Percentiles rank a stretch among this genome's conserved stretches.
These are phyloP conservation scores for Coemansia sp. DNA, from an alignment of 192 early-diverging fungal species.

Conservation along the genomic window DNA sequence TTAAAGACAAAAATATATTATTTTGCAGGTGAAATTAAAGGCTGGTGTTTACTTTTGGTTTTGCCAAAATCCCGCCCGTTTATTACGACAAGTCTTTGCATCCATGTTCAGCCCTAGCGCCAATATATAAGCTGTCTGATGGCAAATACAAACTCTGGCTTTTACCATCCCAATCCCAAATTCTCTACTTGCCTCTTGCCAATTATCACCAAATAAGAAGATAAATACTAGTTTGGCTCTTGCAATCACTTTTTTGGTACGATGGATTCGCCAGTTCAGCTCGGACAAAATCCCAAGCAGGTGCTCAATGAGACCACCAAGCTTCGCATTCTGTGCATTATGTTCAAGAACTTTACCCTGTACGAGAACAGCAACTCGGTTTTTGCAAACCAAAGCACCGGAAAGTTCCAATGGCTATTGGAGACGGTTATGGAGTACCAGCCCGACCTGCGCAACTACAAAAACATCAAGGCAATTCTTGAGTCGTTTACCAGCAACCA, in stretches of 20 bases:
- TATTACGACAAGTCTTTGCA: not conserved
- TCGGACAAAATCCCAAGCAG: not conserved
- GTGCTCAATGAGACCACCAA: slow-evolving; percentile 14
- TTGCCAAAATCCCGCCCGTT: not conserved
- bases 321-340: slow-evolving; percentile 29
- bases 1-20: not conserved
- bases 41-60: not conserved
- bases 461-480: slow-evolving; percentile 11
- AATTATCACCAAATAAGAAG: not conserved
- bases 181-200: not conserved
- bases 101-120: not conserved
- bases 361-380: slow-evolving; percentile 25
- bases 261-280: not conserved
- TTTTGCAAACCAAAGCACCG: not conserved
- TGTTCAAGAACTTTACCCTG: slow-evolving; percentile 31
- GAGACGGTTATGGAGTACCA: slow-evolving; percentile 15
- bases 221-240: not conserved
- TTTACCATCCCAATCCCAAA: not conserved
- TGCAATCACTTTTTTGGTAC: not conserved
- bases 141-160: not conserved
- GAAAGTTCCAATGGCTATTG: slow-evolving; percentile 8
- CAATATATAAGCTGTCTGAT: not conserved
- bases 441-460: slow-evolving; percentile 9
- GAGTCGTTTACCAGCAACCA: slow-evolving; percentile 48
- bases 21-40: not conserved